Evolutionary conservation across 768 basidiomycete species (phyloP), one percentile per base, ranked within the genome.

Genomic region (Suillus tomentosus): DNA sequence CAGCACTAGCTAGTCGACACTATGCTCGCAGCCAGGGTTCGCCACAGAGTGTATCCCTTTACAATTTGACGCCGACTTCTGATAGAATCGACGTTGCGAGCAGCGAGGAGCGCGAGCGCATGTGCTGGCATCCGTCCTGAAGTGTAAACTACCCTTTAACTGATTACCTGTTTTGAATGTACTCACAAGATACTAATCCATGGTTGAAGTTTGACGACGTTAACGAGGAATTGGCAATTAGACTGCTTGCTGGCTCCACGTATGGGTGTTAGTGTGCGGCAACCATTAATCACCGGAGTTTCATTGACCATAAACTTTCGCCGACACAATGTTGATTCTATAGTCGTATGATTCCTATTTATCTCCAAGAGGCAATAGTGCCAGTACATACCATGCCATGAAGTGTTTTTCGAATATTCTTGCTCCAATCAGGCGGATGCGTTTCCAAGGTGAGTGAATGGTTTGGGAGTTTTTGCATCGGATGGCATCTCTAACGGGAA

Each of bases 121-220:
- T 91, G 78, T 98, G 95, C 64, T 92, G 89, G 80, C 96, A 97
- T 47, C 96, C 96, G 65, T 96, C 96, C 75, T 96, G 92, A 34
- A 94, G 84, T 94, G 19, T 91, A 88, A 65, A 4, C 13, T 13
- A 8, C 27, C 5, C 4, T 47, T 63, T 54, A 6, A 27, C 31
- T 2, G 31, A 61, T 42, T 48, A 56, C 82, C 81, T 82, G 59
- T 81, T 80, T 63, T 83, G 67, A 48, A 58, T 48, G 48, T 54
- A 34, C 48, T 19, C 14, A 40, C 43, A 15, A 22, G 45, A 69
- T 60, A 68, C 59, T 36, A 4, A 47, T 4, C 27, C 24, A 8
- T 10, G 24, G 50, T 36, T n/a, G 17, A 27, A 37, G 15, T 13
- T 37, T 27, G 59, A 42, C 45, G 27, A n/a, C 17, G 15, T 47